Evolutionary conservation across 2,329 filamentous ascomycete genomes (phyloP).

Genomic region (Fusarium aywerte): DNA sequence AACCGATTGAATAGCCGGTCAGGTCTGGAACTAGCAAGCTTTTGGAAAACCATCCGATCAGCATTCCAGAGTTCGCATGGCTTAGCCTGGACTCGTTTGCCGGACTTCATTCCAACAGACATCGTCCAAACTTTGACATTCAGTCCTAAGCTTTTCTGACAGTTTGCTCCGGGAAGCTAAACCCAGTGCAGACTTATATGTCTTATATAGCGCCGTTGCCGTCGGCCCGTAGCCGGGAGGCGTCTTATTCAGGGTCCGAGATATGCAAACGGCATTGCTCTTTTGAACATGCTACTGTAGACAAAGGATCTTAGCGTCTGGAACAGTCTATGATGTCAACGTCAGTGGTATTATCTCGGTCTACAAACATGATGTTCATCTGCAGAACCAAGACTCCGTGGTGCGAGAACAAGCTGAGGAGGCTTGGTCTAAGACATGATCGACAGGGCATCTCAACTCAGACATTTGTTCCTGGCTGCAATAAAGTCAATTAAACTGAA

Average conservation of each 20-base stretch:
- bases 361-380: not conserved
- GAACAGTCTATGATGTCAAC: not conserved
- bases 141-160: not conserved
- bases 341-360: too few species aligned
- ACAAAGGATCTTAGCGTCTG: not conserved
- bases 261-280: not conserved
- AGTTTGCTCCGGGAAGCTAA: conserved; percentile 8
- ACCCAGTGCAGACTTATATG: not conserved
- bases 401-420: not conserved
- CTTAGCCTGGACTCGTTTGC: conserved; percentile 1
- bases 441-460: not conserved
- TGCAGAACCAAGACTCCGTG: not conserved
- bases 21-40: not conserved
- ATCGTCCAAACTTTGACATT: not conserved
- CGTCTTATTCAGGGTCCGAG: not conserved
- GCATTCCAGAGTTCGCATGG: conserved; percentile 19
- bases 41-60: conserved; percentile 2
- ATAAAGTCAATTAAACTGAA: not conserved
- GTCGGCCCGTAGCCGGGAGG: conserved; percentile 18
- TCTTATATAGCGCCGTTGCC: conserved; percentile 18
- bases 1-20: not conserved
- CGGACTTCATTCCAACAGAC: conserved; percentile 4
- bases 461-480: not conserved
- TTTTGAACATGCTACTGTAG: not conserved
- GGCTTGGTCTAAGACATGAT: not conserved